Conservation (phyloP, 176 grass and related monocot genomes). For the Canna indica region DNA sequence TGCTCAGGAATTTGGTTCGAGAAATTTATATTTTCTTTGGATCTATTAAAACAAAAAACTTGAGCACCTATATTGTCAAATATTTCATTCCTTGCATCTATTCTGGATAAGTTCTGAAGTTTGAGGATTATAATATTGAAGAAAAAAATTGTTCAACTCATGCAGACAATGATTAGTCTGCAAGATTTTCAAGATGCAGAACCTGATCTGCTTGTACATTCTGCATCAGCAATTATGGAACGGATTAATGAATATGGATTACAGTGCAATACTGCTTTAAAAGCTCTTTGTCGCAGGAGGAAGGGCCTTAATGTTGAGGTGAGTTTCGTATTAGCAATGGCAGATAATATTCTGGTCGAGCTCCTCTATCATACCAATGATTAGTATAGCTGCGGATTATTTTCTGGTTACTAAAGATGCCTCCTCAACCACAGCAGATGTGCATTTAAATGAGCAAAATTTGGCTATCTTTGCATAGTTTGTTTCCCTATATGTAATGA, state of each 20-base stretch:
- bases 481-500: too few species aligned
- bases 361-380: background rate
- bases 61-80: background rate
- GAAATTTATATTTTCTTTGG: background rate
- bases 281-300: constrained; percentile 73
- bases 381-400: background rate
- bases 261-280: constrained; percentile 43
- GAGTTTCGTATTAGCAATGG: constrained; percentile 8
- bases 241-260: constrained; percentile 44
- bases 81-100: constrained; percentile 15
- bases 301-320: constrained; percentile 79
- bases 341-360: background rate
- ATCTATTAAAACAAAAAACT: constrained; percentile 2
- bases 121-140: background rate
- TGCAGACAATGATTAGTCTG: constrained; percentile 58
- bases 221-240: constrained; percentile 66
- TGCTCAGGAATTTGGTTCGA: constrained; percentile 16
- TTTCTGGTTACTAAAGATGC: background rate
- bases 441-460: background rate
- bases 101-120: constrained; percentile 1
- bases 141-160: background rate
- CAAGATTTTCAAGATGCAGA: constrained; percentile 89
- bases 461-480: background rate
- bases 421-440: background rate
- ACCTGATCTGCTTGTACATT: constrained; percentile 73